Conservation (phyloP, 257 asterid species). For the Rubia yunnanensis region DNA sequence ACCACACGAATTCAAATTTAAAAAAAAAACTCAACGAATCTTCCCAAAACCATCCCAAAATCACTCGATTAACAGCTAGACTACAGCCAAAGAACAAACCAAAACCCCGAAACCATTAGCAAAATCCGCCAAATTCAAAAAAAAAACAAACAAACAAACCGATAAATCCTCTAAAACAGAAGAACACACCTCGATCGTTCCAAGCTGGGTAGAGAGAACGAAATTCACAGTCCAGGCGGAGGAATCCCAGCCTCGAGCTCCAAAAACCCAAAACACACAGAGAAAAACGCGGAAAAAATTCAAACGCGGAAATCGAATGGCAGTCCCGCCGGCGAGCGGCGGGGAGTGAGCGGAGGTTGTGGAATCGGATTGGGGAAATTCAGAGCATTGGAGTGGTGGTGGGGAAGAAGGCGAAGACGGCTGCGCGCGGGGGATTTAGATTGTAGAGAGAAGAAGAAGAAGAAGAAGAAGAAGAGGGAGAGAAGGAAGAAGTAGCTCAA, state of each 20-base stretch:
- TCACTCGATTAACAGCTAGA: neutral
- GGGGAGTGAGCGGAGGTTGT: neutral
- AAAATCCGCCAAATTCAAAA: conserved; percentile 8
- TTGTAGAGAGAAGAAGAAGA: neutral
- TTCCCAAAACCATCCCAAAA: neutral
- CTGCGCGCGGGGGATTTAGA: conserved; percentile 13
- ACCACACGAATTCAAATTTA: conserved; percentile 13
- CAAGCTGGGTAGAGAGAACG: neutral
- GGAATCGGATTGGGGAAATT: conserved; percentile 9
- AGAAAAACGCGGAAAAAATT: neutral
- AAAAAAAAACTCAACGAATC: neutral
- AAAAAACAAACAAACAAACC: neutral
- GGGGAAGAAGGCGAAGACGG: conserved; percentile 6
- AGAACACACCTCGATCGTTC: conserved; percentile 7
- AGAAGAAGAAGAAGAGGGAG: conserved; percentile 2
- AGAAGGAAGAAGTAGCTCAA: conserved; percentile 6
- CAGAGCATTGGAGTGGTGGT: conserved; percentile 11
- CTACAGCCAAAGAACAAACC: neutral
- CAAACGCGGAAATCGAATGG: neutral
- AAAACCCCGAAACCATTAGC: neutral
- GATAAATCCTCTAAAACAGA: neutral
- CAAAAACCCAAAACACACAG: neutral
- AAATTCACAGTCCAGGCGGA: conserved; percentile 2
- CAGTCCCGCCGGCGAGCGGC: neutral
- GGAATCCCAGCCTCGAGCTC: neutral